phyloP scores from a whole-genome alignment of 2,329 filamentous ascomycete species.

The Pseudofabraea citricarpa region DNA sequence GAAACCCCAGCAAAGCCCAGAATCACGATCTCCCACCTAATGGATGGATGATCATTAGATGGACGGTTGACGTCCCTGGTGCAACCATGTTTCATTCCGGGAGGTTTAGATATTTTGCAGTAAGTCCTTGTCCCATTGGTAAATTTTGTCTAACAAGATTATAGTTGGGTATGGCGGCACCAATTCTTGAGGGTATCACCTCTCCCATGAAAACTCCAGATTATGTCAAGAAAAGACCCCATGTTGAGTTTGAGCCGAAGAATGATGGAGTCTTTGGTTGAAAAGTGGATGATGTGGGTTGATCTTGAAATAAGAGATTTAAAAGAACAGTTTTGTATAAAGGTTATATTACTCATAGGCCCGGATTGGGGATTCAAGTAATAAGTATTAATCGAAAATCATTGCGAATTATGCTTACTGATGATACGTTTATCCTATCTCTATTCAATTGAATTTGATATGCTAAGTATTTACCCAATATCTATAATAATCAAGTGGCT shows the following conservation, averaged over 20 bases:
- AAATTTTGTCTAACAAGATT: not conserved
- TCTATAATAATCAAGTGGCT: no score
- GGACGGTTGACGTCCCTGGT: not conserved
- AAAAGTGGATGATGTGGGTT: no score
- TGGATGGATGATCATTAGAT: not conserved
- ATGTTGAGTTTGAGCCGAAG: not conserved
- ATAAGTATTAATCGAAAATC: no score
- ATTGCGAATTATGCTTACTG: no score
- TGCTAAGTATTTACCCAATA: no score
- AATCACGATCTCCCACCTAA: not conserved
- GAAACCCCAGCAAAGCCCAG: not conserved
- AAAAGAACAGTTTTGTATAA: no score
- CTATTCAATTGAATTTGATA: no score
- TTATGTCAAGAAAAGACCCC: not conserved
- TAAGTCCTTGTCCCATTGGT: not conserved
- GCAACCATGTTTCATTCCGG: not conserved
- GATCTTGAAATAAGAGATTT: no score
- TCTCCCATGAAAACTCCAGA: not conserved
- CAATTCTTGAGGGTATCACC: not conserved
- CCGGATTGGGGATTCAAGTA: no score
- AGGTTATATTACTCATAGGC: no score
- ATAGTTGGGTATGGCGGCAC: not conserved
- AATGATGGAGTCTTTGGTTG: not conserved
- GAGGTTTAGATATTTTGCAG: not conserved
- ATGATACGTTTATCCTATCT: no score